A percentile compares a stretch with the other conserved stretches of the same genome.
phyloP scores from a whole-genome alignment of 2,329 filamentous ascomycete species.

The Lecanicillium sp. region DNA sequence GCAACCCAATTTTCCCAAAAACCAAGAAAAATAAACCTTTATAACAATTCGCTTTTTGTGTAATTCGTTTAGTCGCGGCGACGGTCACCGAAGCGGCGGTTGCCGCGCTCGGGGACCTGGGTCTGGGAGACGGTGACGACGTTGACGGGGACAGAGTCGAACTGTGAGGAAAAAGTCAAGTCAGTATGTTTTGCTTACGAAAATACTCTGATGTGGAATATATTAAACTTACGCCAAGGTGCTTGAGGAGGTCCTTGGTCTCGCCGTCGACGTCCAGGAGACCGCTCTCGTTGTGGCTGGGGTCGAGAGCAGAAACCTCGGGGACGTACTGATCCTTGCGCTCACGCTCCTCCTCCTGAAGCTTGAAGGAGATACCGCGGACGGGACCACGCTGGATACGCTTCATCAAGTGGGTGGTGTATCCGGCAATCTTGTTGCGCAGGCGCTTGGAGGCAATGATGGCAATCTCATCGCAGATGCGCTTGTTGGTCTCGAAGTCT shows the following conservation, averaged over 20 bases:
- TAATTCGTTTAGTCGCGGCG: conserved; percentile 32
- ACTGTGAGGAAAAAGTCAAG: conserved; percentile 44
- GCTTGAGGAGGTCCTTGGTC: conserved; percentile 99
- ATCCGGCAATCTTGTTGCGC: conserved; percentile 99
- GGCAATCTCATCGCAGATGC: conserved; percentile 99
- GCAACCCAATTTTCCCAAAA: conserved; percentile 4
- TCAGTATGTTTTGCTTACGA: conserved; percentile 17
- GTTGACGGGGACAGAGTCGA: conserved; percentile 96
- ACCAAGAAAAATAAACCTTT: conserved; percentile 21
- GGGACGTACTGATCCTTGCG: conserved; percentile 99
- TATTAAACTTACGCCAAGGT: conserved; percentile 75
- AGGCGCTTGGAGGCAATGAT: conserved; percentile 99
- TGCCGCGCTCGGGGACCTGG: conserved; percentile 72
- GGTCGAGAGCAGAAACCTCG: conserved; percentile 97
- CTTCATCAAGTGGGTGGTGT: conserved; percentile 99
- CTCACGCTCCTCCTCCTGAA: conserved; percentile 99
- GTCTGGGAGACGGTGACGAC: conserved; percentile 84
- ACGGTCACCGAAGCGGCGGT: conserved; percentile 68
- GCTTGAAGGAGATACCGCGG: conserved; percentile 99
- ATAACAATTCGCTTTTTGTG: conserved; percentile 21
- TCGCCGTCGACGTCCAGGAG: conserved; percentile 92
- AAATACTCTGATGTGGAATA: background rate
- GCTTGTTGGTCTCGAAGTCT: conserved; percentile 99
- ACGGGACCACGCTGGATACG: conserved; percentile 98
- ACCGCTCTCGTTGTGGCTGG: conserved; percentile 90